Evolutionary conservation across 2,329 filamentous ascomycete species (phyloP).

Genomic region (Rosellinia necatrix): DNA sequence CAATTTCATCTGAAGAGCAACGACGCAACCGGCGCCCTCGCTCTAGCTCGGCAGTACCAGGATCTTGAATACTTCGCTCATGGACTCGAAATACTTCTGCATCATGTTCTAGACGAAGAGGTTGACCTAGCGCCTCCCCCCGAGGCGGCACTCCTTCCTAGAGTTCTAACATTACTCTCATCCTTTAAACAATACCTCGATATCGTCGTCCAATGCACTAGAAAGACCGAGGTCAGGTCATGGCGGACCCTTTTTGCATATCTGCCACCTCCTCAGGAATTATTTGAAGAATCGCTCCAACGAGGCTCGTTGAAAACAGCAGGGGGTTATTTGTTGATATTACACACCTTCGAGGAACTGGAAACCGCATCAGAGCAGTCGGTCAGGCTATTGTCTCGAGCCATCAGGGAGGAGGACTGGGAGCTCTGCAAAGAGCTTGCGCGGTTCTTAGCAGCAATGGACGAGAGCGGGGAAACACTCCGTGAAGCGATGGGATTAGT

Average conservation of each 20-base stretch:
- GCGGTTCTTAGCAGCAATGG: slow-evolving; percentile 90
- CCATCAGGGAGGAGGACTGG: slow-evolving; percentile 87
- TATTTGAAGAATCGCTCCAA: slow-evolving; percentile 90
- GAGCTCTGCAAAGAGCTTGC: slow-evolving; percentile 94
- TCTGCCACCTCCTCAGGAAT: slow-evolving; percentile 83
- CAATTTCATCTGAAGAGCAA: slow-evolving; percentile 77
- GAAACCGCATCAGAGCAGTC: slow-evolving; percentile 74
- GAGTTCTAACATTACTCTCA: slow-evolving; percentile 67
- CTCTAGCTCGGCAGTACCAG: slow-evolving; percentile 83
- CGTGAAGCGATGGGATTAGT: slow-evolving; percentile 71
- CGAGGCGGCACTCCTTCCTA: slow-evolving; percentile 66
- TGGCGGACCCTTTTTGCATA: slow-evolving; percentile 95
- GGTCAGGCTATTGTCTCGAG: slow-evolving; percentile 78
- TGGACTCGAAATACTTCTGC: slow-evolving; percentile 86
- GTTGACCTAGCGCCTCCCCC: slow-evolving; percentile 73
- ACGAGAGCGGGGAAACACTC: slow-evolving; percentile 82
- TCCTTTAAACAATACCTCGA: slow-evolving; percentile 87
- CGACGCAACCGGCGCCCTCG: slow-evolving; percentile 79
- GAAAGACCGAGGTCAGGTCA: slow-evolving; percentile 93
- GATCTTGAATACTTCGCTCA: slow-evolving; percentile 91
- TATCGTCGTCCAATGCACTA: slow-evolving; percentile 93
- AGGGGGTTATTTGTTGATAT: slow-evolving; percentile 90
- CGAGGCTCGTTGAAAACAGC: slow-evolving; percentile 90
- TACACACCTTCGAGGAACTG: slow-evolving; percentile 80
- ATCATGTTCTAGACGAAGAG: slow-evolving; percentile 92